Evolutionary conservation across 1,284 basidiomycete species (phyloP), one percentile per base, ranked within the genome.

Genomic region (Vanrija sp.): DNA sequence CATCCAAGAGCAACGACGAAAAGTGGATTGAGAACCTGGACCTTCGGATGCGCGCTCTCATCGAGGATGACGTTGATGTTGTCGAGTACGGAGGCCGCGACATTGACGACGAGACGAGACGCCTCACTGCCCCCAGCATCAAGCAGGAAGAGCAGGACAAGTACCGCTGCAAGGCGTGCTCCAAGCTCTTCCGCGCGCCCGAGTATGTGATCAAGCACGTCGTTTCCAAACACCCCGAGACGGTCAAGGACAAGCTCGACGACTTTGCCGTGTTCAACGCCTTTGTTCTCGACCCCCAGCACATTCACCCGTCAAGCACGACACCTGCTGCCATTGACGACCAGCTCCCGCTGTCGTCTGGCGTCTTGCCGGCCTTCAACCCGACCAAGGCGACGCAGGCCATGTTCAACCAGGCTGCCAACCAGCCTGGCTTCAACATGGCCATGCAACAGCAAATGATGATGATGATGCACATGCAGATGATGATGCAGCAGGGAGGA

Each of bases 191-290:
- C 85, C 93, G 92, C 72, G 94, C 91, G 5, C 88, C 89, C 21
- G 86, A 91, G 43, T 97, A 95, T 76, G 88, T 97, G 50, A 90
- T 94, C 78, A 97, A 97, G 79, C 91, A 95, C 72, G 86, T 94
- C 61, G 83, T 86, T 8, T 89, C 90, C 73, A 93, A 93, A 74
- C 91, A 95, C 71, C 78, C 85, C 16, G 91, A 93, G 63, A 78
- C 88, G 10, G 83, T 91, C 55, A 65, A 72, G 58, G 58, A 66
- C 15, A 72, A 70, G 61, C 57, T 76, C 34, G 76, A 75, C 44
- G 67, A 75, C 47, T 75, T 92, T 58, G 83, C 87, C 34, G 89
- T 88, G 73, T 91, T 91, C 80, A 95, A 96, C 77, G 91, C 89
- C 73, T 96, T 93, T 71, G 89, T 88, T 28, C 83, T 95, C 56